Conservation (phyloP, 768 basidiomycete species). For the Auricularia cornea region DNA sequence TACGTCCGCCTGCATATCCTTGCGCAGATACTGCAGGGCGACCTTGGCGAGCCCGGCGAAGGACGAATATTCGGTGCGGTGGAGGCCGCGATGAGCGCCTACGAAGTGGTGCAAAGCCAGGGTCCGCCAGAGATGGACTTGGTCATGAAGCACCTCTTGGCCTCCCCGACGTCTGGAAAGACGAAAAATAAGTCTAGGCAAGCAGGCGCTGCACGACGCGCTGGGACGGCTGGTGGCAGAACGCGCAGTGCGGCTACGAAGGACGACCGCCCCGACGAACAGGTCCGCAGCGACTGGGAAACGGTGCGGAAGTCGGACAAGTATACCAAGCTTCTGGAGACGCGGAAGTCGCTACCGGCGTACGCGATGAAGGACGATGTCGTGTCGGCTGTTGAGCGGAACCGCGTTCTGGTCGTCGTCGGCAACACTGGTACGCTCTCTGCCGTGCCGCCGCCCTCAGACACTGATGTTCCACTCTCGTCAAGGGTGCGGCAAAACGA, state of each 20-base stretch:
- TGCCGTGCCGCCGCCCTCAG: not conserved
- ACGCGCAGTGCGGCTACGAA: not conserved
- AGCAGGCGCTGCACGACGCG: conserved; percentile 14
- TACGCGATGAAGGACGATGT: conserved; percentile 61
- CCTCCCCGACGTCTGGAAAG: conserved; percentile 19
- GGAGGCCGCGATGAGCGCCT: conserved; percentile 61
- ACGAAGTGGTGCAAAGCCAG: conserved; percentile 54
- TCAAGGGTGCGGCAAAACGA: conserved; percentile 83
- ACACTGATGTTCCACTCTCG: not conserved
- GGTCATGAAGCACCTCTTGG: conserved; percentile 55
- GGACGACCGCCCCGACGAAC: conserved; percentile 39
- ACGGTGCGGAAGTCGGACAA: conserved; percentile 32
- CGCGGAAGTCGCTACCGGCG: conserved; percentile 63
- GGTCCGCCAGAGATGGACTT: conserved; percentile 69
- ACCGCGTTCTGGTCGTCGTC: conserved; percentile 72
- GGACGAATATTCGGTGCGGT: conserved; percentile 65
- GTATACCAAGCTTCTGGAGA: conserved; percentile 49
- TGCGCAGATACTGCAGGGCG: conserved; percentile 47
- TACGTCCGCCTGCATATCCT: conserved; percentile 83
- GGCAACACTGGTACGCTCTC: conserved; percentile 69
- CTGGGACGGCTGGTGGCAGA: not conserved
- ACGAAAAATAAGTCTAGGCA: conserved; percentile 16
- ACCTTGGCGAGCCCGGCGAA: conserved; percentile 56
- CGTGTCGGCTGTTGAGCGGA: conserved; percentile 43
- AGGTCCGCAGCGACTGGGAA: conserved; percentile 49